Percentiles rank a stretch among this genome's conserved stretches.
Conservation (phyloP, 2,329 filamentous ascomycete genomes). For the Karstenula rhodostoma region DNA sequence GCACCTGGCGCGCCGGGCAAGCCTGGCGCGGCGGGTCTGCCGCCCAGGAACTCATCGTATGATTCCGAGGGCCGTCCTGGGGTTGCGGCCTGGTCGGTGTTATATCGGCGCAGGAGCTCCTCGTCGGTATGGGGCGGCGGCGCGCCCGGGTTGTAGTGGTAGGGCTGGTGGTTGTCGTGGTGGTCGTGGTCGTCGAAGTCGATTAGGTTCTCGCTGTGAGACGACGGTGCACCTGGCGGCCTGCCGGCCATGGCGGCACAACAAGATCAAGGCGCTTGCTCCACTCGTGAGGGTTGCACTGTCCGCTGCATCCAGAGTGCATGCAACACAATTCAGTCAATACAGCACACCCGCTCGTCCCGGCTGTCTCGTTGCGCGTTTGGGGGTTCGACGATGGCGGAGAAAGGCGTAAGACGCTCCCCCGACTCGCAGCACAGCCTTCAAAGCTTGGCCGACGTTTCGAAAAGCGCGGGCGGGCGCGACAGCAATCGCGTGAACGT, state of each 20-base stretch:
- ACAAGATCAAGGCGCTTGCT: constrained; percentile 29
- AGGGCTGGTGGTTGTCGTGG: constrained; percentile 71
- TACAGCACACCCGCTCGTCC: constrained; percentile 8
- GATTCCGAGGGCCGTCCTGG: constrained; percentile 83
- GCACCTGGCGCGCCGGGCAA: constrained; percentile 55
- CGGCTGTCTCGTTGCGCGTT: constrained; percentile 11
- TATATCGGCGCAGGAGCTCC: constrained; percentile 77
- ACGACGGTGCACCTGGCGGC: constrained; percentile 61
- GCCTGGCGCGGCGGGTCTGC: constrained; percentile 54
- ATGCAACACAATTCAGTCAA: not conserved
- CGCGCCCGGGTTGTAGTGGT: constrained; percentile 78
- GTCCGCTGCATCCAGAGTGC: constrained; percentile 35
- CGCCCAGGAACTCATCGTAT: constrained; percentile 93
- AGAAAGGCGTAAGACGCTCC: constrained; percentile 12
- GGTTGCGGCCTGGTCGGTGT: constrained; percentile 71
- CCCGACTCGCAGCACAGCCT: constrained; percentile 23
- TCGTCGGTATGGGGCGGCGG: constrained; percentile 83
- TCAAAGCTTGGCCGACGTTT: constrained; percentile 30
- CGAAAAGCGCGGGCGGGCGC: constrained; percentile 16
- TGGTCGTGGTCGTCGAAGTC: constrained; percentile 77
- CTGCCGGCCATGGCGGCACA: constrained; percentile 60
- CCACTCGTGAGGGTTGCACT: constrained; percentile 32
- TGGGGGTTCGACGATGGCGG: constrained; percentile 13
- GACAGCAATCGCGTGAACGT: not conserved
- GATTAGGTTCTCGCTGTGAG: constrained; percentile 67